Evolutionary conservation across 345 rosid genomes (phyloP), one percentile per base, ranked within the genome.

Genomic region (Hibiscus tridactylites): DNA sequence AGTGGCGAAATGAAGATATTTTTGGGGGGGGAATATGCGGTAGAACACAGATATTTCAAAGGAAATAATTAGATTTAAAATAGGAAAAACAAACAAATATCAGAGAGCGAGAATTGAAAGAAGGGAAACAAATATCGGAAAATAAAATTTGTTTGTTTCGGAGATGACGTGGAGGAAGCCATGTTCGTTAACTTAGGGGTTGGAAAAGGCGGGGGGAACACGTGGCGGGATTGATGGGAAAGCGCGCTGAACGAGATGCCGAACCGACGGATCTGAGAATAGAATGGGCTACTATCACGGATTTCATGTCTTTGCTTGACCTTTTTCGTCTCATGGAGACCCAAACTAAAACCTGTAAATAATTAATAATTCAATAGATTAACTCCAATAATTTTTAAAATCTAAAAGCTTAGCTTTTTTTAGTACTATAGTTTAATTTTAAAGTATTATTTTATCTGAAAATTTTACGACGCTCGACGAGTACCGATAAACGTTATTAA

Each of bases 271-370:
- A 70, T 70, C 73, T 53, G 73, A 35, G 42, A 53, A 21, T 3
- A 10, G 33, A 13, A 54, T 56, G 73, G 73, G 73, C 24, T 47
- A 11, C 24, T 1, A 56, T 70, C 73, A 70, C 63, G 64, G 71
- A 56, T 50, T 50, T 16, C 71, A 29, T 50, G 44, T 28, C 71
- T 4, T 28, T 19, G 49, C 70, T 24, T 39, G 17, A 15, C n/a
- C n/a, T 49, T 15, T 49, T 49, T 49, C n/a, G 54, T 15, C 6
- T 49, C 17, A 49, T 15, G 16, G 54, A 49, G 54, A 49, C n/a
- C 54, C 16, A 49, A 49, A 44, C 13, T 47, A 47, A 49, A 49
- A 3, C 6, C n/a, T 49, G 17, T 11, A 50, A 12, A 50, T 12
- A 50, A 13, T 50, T 15, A 47, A 47, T 37, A 37, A 37, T 6